Percentiles rank a stretch among this genome's conserved stretches.
phyloP scores from a whole-genome alignment of 352 stramenopile species.

The Pythium oligandrum region DNA sequence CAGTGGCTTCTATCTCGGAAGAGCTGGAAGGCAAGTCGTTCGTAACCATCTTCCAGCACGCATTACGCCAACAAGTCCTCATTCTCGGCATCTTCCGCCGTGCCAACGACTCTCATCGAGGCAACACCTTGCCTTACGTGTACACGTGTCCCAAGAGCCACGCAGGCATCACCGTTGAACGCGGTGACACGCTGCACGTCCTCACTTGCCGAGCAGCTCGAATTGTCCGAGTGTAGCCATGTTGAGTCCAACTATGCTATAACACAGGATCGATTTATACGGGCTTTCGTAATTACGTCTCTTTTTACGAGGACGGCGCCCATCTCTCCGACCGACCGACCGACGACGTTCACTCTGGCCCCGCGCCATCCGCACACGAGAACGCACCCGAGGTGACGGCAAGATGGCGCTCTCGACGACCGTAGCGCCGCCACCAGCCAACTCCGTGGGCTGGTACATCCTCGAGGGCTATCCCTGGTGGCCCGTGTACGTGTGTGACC shows the following conservation, averaged over 20 bases:
- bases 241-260: too few species aligned
- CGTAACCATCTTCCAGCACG: slow-evolving; percentile 30
- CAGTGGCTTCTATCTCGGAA: slow-evolving; percentile 18
- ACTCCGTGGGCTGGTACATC: slow-evolving; percentile 84
- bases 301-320: too few species aligned
- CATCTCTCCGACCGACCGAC: too few species aligned
- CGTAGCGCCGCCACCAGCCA: slow-evolving; percentile 20
- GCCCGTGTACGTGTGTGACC: slow-evolving; percentile 83
- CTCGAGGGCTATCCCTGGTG: slow-evolving; percentile 84
- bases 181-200: slow-evolving; percentile 36
- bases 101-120: slow-evolving; percentile 23
- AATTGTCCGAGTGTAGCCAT: slow-evolving; percentile 12
- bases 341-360: too few species aligned
- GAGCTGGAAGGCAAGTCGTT: slow-evolving; percentile 36
- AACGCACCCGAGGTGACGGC: not conserved
- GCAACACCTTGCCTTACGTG: slow-evolving; percentile 50
- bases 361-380: not conserved
- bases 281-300: too few species aligned
- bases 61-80: slow-evolving; percentile 34
- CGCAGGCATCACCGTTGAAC: slow-evolving; percentile 23
- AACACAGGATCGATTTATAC: too few species aligned
- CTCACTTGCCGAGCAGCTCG: slow-evolving; percentile 21
- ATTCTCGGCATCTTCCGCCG: slow-evolving; percentile 45
- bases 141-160: slow-evolving; percentile 38
- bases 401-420: not conserved